Base-by-base conservation (phyloP, 2,329 filamentous ascomycete genomes). In the Talaromyces sp. region DNA sequence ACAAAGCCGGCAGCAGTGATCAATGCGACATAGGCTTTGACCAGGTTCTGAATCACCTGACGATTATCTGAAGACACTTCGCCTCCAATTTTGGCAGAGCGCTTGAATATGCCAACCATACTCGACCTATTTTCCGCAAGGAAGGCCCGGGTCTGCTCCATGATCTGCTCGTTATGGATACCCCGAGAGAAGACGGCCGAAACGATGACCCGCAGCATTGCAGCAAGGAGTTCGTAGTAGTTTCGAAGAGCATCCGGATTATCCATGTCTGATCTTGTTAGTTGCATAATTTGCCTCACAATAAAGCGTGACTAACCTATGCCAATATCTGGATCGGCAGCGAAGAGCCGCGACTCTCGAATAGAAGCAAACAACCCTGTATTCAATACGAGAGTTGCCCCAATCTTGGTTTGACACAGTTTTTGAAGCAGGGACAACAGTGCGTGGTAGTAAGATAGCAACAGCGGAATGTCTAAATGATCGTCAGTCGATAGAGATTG, bases 301-400 rank as follows among this genome's bases (percentile, higher is more conserved):
- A 16, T 19, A 27, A 16, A 24, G 43, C 16, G 58, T 43, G 50
- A 63, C 37, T 60, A 74, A 85, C 85, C 85, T 65, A 93, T 87
- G 66, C 96, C 93, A 63, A 99, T 87, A 76, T 99, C 95, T 0
- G 95, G 95, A 75, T 99, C 95, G 13, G 91, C 90, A 9, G 88
- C 83, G 76, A 98, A 99, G 24, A 98, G 84, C n/a, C 88, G 87
- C 0, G 93, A 96, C 64, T 90, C 86, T 67, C 90, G 90, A 33
- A 98, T 82, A 0, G 91, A 85, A 52, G 89, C 86, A 81, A 99
- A 94, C 5, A 99, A 84, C 67, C 94, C 94, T 9, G 92, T 91
- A 72, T 96, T 93, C 48, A 98, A 83, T n/a, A 97, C 87, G 68
- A 92, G 88, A 65, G 89, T 90, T 56, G 95, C 93, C 33, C 95